phyloP scores from a whole-genome alignment of 768 basidiomycete genomes.

The Rickenella mellea region DNA sequence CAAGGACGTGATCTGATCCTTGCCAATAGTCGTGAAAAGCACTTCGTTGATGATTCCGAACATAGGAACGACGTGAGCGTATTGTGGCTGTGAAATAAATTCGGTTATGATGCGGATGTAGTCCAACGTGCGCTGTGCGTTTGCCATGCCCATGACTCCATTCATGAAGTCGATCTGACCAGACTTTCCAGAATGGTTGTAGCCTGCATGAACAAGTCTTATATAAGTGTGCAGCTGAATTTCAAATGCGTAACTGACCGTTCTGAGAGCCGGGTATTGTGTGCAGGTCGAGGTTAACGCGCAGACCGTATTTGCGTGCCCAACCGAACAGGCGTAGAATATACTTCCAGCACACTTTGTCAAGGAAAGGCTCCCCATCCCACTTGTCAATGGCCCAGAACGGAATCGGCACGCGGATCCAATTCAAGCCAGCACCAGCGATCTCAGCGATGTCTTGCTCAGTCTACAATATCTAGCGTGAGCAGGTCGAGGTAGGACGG shows the following conservation, averaged over 20 bases:
- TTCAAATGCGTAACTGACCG: conserved; percentile 24
- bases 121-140: conserved; percentile 70
- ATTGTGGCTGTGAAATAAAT: conserved; percentile 75
- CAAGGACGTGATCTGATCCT: conserved; percentile 48
- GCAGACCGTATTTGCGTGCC: conserved; percentile 85
- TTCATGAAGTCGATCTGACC: conserved; percentile 56
- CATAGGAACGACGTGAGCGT: conserved; percentile 49
- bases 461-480: conserved; percentile 37
- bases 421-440: conserved; percentile 81
- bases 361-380: conserved; percentile 68
- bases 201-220: conserved; percentile 23
- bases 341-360: conserved; percentile 71
- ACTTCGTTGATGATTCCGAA: conserved; percentile 65
- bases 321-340: conserved; percentile 67
- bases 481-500: conserved; percentile 1
- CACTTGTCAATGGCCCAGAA: conserved; percentile 83
- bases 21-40: conserved; percentile 40
- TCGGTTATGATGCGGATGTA: conserved; percentile 67
- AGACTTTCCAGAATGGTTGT: conserved; percentile 50
- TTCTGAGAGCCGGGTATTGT: conserved; percentile 75
- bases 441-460: conserved; percentile 87
- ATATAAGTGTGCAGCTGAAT: neutral
- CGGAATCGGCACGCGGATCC: conserved; percentile 69
- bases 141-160: conserved; percentile 79
- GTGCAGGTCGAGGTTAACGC: conserved; percentile 75